Conservation (phyloP, 805 yeast species). For the Candida qinlingensis region DNA sequence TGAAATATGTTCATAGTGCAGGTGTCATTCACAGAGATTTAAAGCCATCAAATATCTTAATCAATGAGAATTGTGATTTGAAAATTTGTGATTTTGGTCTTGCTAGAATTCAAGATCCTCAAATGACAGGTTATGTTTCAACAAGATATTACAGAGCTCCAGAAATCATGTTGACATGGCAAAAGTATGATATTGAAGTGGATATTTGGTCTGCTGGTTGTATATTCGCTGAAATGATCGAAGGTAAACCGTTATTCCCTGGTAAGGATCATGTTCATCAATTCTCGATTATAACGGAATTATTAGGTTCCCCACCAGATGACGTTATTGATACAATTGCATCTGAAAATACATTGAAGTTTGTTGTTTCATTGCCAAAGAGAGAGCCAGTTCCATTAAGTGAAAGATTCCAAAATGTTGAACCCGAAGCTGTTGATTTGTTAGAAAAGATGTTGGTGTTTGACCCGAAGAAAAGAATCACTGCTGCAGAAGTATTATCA, state of each 20-base stretch:
- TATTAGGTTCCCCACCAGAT: slow-evolving; percentile 92
- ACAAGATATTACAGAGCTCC: slow-evolving; percentile 97
- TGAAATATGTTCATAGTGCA: slow-evolving; percentile 86
- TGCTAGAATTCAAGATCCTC: slow-evolving; percentile 97
- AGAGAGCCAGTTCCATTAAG: slow-evolving; percentile 87
- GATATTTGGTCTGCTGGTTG: slow-evolving; percentile 99
- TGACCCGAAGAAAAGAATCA: slow-evolving; percentile 90
- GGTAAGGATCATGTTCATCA: slow-evolving; percentile 99
- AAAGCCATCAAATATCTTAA: slow-evolving; percentile 78
- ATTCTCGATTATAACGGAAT: slow-evolving; percentile 92
- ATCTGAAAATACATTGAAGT: slow-evolving; percentile 89
- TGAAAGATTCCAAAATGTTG: slow-evolving; percentile 73
- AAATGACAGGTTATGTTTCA: slow-evolving; percentile 97
- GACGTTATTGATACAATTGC: slow-evolving; percentile 96
- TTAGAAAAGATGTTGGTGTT: slow-evolving; percentile 87
- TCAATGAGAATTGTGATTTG: slow-evolving; percentile 86
- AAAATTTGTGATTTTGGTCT: slow-evolving; percentile 92
- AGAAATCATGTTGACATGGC: slow-evolving; percentile 98
- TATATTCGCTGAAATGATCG: slow-evolving; percentile 95
- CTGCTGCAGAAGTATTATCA: slow-evolving; percentile 83
- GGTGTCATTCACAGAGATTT: slow-evolving; percentile 89
- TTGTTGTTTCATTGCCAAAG: slow-evolving; percentile 89
- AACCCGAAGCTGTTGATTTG: slow-evolving; percentile 83
- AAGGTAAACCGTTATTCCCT: slow-evolving; percentile 94
- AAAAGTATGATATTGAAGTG: slow-evolving; percentile 92